Conservation (phyloP, 345 rosid species). For the Turnera subulata region DNA sequence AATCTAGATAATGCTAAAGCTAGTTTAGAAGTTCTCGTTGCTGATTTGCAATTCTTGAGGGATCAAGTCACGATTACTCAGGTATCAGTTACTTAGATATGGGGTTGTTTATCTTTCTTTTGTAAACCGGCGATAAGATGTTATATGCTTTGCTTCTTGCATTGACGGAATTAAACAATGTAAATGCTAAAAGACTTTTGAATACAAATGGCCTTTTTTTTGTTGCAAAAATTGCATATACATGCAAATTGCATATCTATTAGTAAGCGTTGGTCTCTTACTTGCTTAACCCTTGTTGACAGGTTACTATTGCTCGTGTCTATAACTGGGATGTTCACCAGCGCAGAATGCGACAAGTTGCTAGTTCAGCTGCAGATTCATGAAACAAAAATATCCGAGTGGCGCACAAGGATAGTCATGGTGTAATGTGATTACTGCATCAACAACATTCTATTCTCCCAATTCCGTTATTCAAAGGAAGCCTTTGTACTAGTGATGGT, state of each 20-base stretch:
- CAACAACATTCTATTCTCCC: not conserved
- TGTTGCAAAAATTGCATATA: not conserved
- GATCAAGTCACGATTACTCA: constrained; percentile 96
- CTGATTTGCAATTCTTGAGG: constrained; percentile 85
- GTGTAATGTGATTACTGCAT: not conserved
- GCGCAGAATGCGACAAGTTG: constrained; percentile 58
- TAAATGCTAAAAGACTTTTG: not conserved
- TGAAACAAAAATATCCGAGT: constrained; percentile 20
- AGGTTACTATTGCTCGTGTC: constrained; percentile 87
- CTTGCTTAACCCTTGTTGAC: constrained; percentile 10
- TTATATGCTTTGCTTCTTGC: not conserved
- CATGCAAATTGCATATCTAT: not conserved
- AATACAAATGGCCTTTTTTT: not conserved
- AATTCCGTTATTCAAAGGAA: not conserved
- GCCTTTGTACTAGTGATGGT: not conserved
- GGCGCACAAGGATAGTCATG: not conserved
- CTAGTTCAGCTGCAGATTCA: constrained; percentile 34
- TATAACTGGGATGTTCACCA: constrained; percentile 95
- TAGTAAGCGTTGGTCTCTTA: not conserved
- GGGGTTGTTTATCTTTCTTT: not conserved
- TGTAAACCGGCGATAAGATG: not conserved
- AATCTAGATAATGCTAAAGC: constrained; percentile 94
- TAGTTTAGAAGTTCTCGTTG: constrained; percentile 82
- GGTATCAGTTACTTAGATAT: constrained; percentile 34
- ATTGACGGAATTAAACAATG: too few relatives aligned